Percentiles rank a stretch among this genome's conserved stretches.
These are phyloP conservation scores for Microdochium trichocladiopsis DNA, from an alignment of 2,329 filamentous ascomycete species.

Conservation along the genomic window DNA sequence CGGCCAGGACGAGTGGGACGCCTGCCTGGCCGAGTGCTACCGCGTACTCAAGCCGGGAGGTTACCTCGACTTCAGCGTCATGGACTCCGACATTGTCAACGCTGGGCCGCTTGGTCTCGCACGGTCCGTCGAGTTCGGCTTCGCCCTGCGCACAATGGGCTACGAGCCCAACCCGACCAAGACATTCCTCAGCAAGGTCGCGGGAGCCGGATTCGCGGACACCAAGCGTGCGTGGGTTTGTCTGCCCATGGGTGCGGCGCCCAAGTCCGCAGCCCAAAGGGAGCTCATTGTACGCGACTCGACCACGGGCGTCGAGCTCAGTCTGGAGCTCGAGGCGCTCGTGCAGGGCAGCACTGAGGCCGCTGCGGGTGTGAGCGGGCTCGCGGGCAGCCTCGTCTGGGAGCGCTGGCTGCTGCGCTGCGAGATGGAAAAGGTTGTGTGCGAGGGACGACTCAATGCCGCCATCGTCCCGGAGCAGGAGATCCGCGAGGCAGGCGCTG, in stretches of 20 bases:
- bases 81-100: constrained; percentile 87
- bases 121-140: constrained; percentile 85
- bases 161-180: constrained; percentile 85
- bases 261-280: constrained; percentile 29
- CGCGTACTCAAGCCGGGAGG: constrained; percentile 90
- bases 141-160: constrained; percentile 79
- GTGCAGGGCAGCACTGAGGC: constrained; percentile 63
- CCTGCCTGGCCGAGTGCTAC: constrained; percentile 77
- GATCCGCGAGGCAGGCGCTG: constrained; percentile 44
- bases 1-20: constrained; percentile 74
- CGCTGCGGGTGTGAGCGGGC: constrained; percentile 67
- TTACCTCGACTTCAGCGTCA: constrained; percentile 81
- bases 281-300: constrained; percentile 17
- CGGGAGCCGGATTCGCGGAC: constrained; percentile 68
- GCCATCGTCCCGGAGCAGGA: constrained; percentile 42
- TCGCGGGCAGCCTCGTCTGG: constrained; percentile 87
- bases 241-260: constrained; percentile 67
- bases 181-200: constrained; percentile 68
- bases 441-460: constrained; percentile 52
- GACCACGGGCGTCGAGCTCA: constrained; percentile 31
- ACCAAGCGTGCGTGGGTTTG: constrained; percentile 84
- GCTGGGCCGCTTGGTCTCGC: constrained; percentile 73
- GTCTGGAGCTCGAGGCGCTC: constrained; percentile 53
- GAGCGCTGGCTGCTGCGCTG: constrained; percentile 92
- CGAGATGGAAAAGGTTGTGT: constrained; percentile 72